Conservation (phyloP, 2,329 filamentous ascomycete species). For the Scedosporium minutisporum region DNA sequence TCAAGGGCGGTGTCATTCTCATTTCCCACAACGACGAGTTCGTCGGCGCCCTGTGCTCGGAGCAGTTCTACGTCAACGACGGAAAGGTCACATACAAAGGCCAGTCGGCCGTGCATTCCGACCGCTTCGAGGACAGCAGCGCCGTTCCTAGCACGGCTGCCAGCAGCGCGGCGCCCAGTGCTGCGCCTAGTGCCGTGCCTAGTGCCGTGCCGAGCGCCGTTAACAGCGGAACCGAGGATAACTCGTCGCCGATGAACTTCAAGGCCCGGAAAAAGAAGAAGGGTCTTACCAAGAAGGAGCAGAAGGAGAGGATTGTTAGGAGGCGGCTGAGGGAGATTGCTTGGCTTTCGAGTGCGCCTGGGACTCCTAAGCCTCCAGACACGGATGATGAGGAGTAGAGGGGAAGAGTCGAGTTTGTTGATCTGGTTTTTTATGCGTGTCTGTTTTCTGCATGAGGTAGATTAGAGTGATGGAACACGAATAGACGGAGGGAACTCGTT, state of each 20-base stretch:
- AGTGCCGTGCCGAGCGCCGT: conserved; percentile 53
- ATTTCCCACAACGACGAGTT: conserved; percentile 99
- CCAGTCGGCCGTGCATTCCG: conserved; percentile 59
- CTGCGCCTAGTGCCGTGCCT: conserved; percentile 35
- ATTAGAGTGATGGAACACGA: background rate
- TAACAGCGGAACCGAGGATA: conserved; percentile 78
- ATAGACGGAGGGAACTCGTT: background rate
- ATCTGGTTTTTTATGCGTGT: background rate
- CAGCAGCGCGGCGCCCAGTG: conserved; percentile 50
- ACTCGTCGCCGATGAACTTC: conserved; percentile 65
- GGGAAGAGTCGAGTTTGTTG: background rate
- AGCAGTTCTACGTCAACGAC: conserved; percentile 91
- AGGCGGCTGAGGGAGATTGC: conserved; percentile 77
- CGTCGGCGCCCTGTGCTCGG: conserved; percentile 85
- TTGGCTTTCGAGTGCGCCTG: conserved; percentile 68
- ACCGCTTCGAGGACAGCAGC: conserved; percentile 77
- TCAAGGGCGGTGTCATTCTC: conserved; percentile 97
- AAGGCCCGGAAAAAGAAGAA: conserved; percentile 76
- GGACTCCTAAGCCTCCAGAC: conserved; percentile 66
- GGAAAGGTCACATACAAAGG: conserved; percentile 81
- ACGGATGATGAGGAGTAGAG: conserved; percentile 61
- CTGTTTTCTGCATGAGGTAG: background rate
- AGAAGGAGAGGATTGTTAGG: conserved; percentile 87
- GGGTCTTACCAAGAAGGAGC: conserved; percentile 94
- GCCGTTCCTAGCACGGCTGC: conserved; percentile 44